Evolutionary conservation across 768 basidiomycete species (phyloP), one percentile per base, ranked within the genome.

Genomic region (Kwoniella dendrophila): DNA sequence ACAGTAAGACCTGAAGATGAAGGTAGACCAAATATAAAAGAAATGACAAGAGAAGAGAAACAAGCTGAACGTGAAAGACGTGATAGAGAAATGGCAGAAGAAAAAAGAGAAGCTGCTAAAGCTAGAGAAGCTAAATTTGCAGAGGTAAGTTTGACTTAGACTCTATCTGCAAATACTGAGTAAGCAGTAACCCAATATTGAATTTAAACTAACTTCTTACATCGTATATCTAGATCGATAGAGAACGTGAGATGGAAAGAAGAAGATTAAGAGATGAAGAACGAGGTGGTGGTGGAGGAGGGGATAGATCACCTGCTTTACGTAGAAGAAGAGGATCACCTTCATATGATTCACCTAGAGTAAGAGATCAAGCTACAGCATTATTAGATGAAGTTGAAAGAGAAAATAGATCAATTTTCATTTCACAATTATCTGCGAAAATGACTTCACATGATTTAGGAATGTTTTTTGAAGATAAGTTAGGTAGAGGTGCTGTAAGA

Each of bases 401-500:
- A 58, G 96, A 98, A 86, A 89, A 91, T 75, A 89, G 96, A 80
- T 97, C 96, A 72, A 92, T 97, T 70, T 98, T 98, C 81, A 92
- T 96, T 77, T 95, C 94, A 72, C 96, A 98, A 82, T 87, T 99
- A 78, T 92, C 96, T 72, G 92, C 93, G 64, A 88, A 92, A 75
- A 86, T 98, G 78, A 97, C 94, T 62, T 92, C 94, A 72, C 87
- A 92, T 78, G 96, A 99, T 82, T 83, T 99, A 81, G 94, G 94
- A 68, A 90, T 93, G 81, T 99, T 99, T 83, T 98, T 99, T 76
- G 95, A 98, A 83, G 90, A 95, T 77, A 91, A 94, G 78, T 84
- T 97, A 45, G 95, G 94, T 22, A 90, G 92, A 81, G 88, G 88
- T 36, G 86, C 90, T 20, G 96, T 99, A 6, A 88, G 94, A 83